These are phyloP conservation scores for Infundibulicybe gibba DNA, from an alignment of 768 basidiomycete genomes.

Conservation along the genomic window DNA sequence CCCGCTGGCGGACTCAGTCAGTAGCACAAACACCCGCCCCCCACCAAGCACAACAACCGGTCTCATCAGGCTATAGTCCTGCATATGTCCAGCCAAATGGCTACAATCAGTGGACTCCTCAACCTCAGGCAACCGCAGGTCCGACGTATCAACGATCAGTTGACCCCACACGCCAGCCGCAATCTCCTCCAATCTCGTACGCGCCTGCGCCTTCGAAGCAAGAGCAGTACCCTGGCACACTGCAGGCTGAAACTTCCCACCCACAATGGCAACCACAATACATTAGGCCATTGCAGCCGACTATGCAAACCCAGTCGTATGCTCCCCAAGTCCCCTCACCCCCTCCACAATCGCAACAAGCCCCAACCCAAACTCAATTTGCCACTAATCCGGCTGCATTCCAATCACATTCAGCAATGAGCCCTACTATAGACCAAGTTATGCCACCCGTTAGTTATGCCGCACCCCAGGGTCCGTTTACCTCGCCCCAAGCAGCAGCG, in stretches of 20 bases:
- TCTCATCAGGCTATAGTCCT: slow-evolving; percentile 16
- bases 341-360: slow-evolving; percentile 12
- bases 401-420: slow-evolving; percentile 18
- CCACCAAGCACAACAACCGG: slow-evolving; percentile 27
- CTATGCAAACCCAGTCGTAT: slow-evolving; percentile 7
- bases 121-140: slow-evolving; percentile 5
- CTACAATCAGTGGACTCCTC: slow-evolving; percentile 8
- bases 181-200: slow-evolving; percentile 17
- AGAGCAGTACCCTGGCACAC: slow-evolving; percentile 5
- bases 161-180: slow-evolving; percentile 11
- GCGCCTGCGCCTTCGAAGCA: slow-evolving; percentile 11
- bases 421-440: slow-evolving; percentile 11
- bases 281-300: background rate
- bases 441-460: slow-evolving; percentile 19
- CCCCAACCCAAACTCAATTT: slow-evolving; percentile 7
- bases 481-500: slow-evolving; percentile 10
- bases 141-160: slow-evolving; percentile 4
- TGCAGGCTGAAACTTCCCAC: slow-evolving; percentile 7
- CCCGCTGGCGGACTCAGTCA: slow-evolving; percentile 54
- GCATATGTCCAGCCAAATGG: slow-evolving; percentile 20
- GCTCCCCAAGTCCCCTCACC: slow-evolving; percentile 10
- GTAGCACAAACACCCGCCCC: slow-evolving; percentile 19
- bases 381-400: slow-evolving; percentile 14
- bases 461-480: slow-evolving; percentile 15
- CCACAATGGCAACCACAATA: slow-evolving; percentile 16